Evolutionary conservation across 78 protist genomes (phyloP), one percentile per base, ranked within the genome.

Genomic region (Guillardia theta): DNA sequence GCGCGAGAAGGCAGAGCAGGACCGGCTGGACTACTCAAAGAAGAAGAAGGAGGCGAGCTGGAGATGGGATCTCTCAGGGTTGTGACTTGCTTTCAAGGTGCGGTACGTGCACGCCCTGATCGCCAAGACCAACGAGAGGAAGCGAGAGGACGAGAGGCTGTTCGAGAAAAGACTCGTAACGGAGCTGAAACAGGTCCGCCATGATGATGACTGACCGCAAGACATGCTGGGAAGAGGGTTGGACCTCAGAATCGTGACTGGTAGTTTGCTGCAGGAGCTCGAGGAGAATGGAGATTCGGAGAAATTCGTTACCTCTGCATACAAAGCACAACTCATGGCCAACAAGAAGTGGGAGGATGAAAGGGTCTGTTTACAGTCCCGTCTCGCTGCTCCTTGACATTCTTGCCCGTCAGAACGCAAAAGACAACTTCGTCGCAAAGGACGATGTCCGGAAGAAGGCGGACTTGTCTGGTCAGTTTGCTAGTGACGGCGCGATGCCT

Each of bases 61-160:
- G 39, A 78, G 47, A 3, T 36, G 53, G 48, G 80, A 21, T 9
- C 21, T n/a, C n/a, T n/a, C n/a, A n/a, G n/a, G n/a, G n/a, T n/a
- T n/a, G n/a, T n/a, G n/a, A n/a, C n/a, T n/a, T n/a, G n/a, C n/a
- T n/a, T n/a, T n/a, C n/a, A 15, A 64, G 78, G 78, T 77, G 50
- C 45, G 50, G 48, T 78, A 78, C 48, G 90, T 78, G 90, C 90
- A 78, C 33, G 45, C 90, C 30, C 90, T 78, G 8, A 43, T 78
- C 24, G 48, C 39, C 53, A 78, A 43, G 48, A 78, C 90, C 43
- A 2, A 41, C 37, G 50, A 78, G 90, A 3, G 90, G 45, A 78
- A 78, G 48, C 10, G 22, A 48, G 90, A 78, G 33, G 90, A 78
- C 39, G 90, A 78, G 18, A 37, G 45, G 33, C 90, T 78, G 19